Conservation (phyloP, 495 filamentous ascomycete species). For the Penicillium argentinense region DNA sequence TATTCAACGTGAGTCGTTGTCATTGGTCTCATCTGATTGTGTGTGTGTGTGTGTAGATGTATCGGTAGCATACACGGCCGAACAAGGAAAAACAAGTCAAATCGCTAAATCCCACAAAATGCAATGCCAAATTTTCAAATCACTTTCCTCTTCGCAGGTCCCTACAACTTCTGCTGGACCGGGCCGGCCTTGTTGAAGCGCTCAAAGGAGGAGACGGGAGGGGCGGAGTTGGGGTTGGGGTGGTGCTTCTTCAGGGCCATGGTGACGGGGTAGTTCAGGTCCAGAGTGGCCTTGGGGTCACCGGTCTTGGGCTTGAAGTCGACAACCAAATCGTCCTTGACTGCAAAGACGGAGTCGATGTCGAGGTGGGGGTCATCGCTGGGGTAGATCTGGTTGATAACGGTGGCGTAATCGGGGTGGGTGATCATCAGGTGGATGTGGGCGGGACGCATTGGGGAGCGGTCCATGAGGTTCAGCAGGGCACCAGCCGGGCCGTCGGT, state of each 20-base stretch:
- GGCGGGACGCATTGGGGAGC: constrained; percentile 55
- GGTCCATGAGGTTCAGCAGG: constrained; percentile 69
- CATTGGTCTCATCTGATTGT: constrained; percentile 1
- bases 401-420: constrained; percentile 49
- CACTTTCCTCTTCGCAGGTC: no score
- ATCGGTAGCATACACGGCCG: not conserved
- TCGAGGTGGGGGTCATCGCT: constrained; percentile 58
- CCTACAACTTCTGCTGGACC: constrained; percentile 8
- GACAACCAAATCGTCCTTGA: constrained; percentile 65
- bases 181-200: constrained; percentile 16
- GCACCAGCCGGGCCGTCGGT: constrained; percentile 71
- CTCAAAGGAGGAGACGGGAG: constrained; percentile 47
- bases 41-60: no score
- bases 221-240: constrained; percentile 48
- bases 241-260: constrained; percentile 51
- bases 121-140: constrained; percentile 9
- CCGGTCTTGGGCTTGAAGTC: constrained; percentile 57
- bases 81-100: not conserved
- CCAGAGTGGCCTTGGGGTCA: constrained; percentile 47
- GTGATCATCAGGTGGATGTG: constrained; percentile 54
- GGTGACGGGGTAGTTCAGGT: constrained; percentile 46
- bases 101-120: constrained; percentile 16
- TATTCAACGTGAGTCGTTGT: no score
- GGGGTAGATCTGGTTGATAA: constrained; percentile 66
- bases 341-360: constrained; percentile 65